These are phyloP conservation scores for Madurella fahalii DNA, from an alignment of 2,329 filamentous ascomycete genomes.

Conservation along the genomic window DNA sequence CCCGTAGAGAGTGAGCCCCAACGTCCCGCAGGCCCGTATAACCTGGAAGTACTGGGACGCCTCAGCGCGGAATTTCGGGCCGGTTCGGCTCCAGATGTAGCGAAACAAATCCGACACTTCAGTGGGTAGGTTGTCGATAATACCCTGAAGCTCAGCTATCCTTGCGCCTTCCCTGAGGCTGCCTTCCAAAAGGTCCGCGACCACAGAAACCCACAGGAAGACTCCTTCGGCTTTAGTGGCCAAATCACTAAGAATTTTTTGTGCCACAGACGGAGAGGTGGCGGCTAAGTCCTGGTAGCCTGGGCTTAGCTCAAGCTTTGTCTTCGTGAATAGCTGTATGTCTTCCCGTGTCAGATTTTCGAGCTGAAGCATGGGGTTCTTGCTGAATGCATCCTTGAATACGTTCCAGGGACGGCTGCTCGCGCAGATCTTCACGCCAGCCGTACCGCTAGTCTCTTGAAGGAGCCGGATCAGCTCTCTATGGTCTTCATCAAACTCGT, in stretches of 20 bases:
- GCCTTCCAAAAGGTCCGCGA: no score
- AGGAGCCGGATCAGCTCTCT: conserved; percentile 17
- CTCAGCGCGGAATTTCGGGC: no score
- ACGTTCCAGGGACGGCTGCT: conserved; percentile 26
- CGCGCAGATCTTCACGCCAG: conserved; percentile 23
- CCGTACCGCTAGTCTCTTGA: neutral
- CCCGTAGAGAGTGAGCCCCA: no score
- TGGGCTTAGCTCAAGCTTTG: neutral
- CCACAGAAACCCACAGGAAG: conserved; percentile 22
- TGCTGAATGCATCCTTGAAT: conserved; percentile 22
- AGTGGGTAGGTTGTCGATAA: no score
- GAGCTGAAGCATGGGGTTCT: conserved; percentile 17
- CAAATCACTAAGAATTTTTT: conserved; percentile 8
- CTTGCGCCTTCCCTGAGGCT: no score
- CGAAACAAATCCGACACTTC: no score
- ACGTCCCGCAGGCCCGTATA: no score
- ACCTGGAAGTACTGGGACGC: no score
- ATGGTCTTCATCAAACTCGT: conserved; percentile 3
- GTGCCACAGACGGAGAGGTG: conserved; percentile 3
- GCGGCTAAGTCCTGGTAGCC: conserved; percentile 3
- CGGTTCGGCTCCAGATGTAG: no score
- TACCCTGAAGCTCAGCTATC: no score
- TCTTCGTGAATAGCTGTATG: neutral
- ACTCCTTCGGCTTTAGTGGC: conserved; percentile 18
- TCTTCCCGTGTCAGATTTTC: conserved; percentile 15